Evolutionary conservation across 805 yeast species (phyloP).

Genomic region (Metschnikowia hibisci): DNA sequence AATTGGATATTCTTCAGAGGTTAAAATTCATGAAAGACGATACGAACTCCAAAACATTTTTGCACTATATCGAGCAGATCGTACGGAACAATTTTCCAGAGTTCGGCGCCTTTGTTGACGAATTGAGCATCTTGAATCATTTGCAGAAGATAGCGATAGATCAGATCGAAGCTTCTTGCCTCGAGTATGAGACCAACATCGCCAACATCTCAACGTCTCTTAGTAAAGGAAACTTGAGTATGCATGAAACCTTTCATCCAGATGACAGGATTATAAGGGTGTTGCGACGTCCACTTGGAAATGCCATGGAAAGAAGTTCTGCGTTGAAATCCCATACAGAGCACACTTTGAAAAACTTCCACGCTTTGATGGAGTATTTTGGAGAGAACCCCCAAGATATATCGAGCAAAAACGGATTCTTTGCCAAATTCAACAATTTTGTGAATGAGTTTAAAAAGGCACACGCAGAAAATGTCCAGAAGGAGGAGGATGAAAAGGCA

Average conservation of each 20-base stretch:
- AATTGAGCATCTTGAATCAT: conserved; percentile 52
- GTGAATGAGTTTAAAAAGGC: conserved; percentile 76
- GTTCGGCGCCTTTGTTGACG: conserved; percentile 68
- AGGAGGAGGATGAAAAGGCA: conserved; percentile 71
- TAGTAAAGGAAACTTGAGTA: conserved; percentile 81
- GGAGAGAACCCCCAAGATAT: conserved; percentile 86
- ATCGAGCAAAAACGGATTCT: conserved; percentile 63
- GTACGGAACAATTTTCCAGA: conserved; percentile 84
- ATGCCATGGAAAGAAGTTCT: conserved; percentile 63
- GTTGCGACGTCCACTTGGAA: conserved; percentile 64
- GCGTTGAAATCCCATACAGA: conserved; percentile 33
- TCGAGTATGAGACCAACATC: conserved; percentile 55
- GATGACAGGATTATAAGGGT: conserved; percentile 63
- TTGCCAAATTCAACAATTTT: conserved; percentile 76
- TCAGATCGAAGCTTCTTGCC: conserved; percentile 71
- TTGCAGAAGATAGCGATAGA: conserved; percentile 79
- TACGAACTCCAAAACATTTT: conserved; percentile 77
- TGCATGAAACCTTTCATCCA: conserved; percentile 76
- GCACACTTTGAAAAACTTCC: conserved; percentile 33
- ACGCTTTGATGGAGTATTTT: conserved; percentile 69
- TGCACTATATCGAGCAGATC: conserved; percentile 88
- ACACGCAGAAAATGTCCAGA: conserved; percentile 67
- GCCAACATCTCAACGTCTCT: conserved; percentile 70
- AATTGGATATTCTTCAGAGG: conserved; percentile 82
- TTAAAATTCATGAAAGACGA: conserved; percentile 88